These are phyloP conservation scores for Chlorella sp. DNA, from an alignment of 139 green algal genomes.

Conservation along the genomic window DNA sequence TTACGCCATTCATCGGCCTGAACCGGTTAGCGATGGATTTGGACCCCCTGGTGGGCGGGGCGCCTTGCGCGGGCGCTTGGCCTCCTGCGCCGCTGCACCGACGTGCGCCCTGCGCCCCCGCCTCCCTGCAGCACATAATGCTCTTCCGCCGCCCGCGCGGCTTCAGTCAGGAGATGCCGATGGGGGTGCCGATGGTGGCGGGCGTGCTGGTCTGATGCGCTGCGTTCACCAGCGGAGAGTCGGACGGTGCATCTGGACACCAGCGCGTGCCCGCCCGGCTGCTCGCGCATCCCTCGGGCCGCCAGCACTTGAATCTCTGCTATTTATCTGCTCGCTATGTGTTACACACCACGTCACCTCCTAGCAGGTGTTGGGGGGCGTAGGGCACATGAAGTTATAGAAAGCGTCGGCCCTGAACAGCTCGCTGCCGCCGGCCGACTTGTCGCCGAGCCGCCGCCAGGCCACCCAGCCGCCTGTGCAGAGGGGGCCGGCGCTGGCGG, in stretches of 20 bases:
- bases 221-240: no score
- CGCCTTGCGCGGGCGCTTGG: not conserved
- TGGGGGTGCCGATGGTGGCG: not conserved
- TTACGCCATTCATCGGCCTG: slow-evolving; percentile 88
- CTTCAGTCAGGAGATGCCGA: slow-evolving; percentile 6
- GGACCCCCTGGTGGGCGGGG: not conserved
- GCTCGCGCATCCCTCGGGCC: no score
- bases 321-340: no score
- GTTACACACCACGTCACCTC: no score
- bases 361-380: slow-evolving; percentile 70
- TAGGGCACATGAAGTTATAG: slow-evolving; percentile 97
- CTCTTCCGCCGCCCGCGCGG: slow-evolving; percentile 81
- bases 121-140: slow-evolving; percentile 88
- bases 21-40: not conserved
- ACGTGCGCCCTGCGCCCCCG: not conserved
- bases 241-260: no score
- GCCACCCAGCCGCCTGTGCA: slow-evolving; percentile 80
- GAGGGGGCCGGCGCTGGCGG: no score
- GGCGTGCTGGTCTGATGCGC: no score
- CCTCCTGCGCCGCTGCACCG: not conserved
- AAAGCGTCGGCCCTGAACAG: slow-evolving; percentile 89
- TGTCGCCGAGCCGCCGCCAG: slow-evolving; percentile 85
- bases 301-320: no score
- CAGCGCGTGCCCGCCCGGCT: no score
- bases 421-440: slow-evolving; percentile 77